Conservation (phyloP, 495 filamentous ascomycete genomes). For the Niebla homalea region DNA sequence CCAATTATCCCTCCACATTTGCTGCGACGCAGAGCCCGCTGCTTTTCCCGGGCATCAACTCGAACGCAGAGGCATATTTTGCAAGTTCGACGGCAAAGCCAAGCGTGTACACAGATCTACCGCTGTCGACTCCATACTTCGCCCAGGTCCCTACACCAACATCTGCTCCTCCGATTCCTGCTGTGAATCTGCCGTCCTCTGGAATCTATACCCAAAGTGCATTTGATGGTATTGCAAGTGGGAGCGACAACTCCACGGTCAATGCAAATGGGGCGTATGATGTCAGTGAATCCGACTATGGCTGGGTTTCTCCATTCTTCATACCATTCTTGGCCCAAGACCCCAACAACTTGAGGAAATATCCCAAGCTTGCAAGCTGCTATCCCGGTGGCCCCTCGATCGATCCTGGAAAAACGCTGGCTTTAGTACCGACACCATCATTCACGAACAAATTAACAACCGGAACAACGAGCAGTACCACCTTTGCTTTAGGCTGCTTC, state of each 20-base stretch:
- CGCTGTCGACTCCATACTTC: constrained; percentile 8
- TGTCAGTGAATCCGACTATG: constrained; percentile 1
- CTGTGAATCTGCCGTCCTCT: not conserved
- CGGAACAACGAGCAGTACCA: not conserved
- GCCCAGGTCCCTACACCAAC: not conserved
- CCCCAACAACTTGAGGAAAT: constrained; percentile 2
- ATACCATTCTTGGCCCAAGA: constrained; percentile 5
- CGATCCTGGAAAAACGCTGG: constrained; percentile 1
- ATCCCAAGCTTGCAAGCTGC: constrained; percentile 3
- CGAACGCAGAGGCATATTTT: constrained; percentile 6
- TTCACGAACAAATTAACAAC: not conserved
- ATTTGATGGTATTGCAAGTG: not conserved
- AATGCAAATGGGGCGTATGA: not conserved
- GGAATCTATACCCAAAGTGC: constrained; percentile 1
- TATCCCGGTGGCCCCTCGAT: constrained; percentile 8
- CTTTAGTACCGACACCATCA: not conserved
- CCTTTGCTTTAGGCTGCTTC: constrained; percentile 1
- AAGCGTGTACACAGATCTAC: not conserved
- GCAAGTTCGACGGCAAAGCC: constrained; percentile 2
- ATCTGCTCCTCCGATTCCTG: not conserved
- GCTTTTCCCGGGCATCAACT: constrained; percentile 6
- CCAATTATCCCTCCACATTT: constrained; percentile 5
- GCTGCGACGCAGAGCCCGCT: constrained; percentile 1
- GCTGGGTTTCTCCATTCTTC: constrained; percentile 8
- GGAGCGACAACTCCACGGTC: too few relatives aligned